phyloP scores from a whole-genome alignment of 805 yeast genomes.

The Candida incommunis region DNA sequence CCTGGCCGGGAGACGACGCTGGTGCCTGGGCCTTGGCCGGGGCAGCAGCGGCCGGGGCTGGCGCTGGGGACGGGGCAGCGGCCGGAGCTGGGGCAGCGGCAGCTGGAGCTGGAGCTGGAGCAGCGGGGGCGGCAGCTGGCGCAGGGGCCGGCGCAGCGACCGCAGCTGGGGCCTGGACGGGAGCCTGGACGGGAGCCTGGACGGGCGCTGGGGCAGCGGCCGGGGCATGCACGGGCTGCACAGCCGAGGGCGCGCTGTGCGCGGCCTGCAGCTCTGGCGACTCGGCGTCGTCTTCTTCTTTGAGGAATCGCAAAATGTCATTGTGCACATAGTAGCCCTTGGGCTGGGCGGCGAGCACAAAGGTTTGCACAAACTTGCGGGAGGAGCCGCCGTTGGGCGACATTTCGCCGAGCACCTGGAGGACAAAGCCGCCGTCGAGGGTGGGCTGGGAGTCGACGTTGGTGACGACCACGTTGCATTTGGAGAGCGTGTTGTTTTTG shows the following conservation, averaged over 20 bases:
- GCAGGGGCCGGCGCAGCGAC: constrained; percentile 5
- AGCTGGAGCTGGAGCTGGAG: constrained; percentile 5
- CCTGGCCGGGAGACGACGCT: neutral
- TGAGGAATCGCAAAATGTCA: constrained; percentile 24
- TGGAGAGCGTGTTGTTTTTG: constrained; percentile 16
- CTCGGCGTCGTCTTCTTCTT: constrained; percentile 18
- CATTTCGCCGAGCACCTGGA: constrained; percentile 29
- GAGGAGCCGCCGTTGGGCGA: constrained; percentile 18
- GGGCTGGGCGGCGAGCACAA: constrained; percentile 19
- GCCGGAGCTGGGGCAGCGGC: constrained; percentile 2
- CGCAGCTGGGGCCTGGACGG: constrained; percentile 4
- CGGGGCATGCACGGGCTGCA: neutral
- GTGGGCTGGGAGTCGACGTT: constrained; percentile 24
- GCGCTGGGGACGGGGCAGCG: constrained; percentile 2
- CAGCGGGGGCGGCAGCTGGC: constrained; percentile 5
- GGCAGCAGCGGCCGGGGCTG: constrained; percentile 5
- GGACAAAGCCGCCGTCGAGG: constrained; percentile 20
- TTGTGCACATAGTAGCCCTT: constrained; percentile 22
- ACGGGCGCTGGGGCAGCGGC: constrained; percentile 3
- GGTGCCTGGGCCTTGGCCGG: constrained; percentile 1
- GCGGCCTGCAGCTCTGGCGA: constrained; percentile 6
- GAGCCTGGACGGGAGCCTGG: constrained; percentile 5
- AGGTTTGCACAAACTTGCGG: constrained; percentile 27
- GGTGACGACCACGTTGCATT: constrained; percentile 24
- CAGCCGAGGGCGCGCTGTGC: constrained; percentile 5